These are phyloP conservation scores for Sphagnurus paluster DNA, from an alignment of 1,284 basidiomycete species.

Conservation along the genomic window DNA sequence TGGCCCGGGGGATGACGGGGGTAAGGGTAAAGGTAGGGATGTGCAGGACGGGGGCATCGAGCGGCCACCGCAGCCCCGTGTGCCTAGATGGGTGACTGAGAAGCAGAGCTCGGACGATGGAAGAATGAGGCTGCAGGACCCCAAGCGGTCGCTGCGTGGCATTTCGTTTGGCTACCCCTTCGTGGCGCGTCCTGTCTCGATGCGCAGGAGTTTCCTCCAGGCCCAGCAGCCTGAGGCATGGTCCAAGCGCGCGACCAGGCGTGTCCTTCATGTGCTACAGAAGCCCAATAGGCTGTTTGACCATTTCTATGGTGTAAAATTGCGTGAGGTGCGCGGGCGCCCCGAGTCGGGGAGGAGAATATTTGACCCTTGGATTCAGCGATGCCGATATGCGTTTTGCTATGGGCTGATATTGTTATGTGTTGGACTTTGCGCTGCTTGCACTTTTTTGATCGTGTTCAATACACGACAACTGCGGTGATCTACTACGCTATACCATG, in stretches of 20 bases:
- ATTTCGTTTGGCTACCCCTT: slow-evolving; percentile 50
- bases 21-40: slow-evolving; percentile 17
- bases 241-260: slow-evolving; percentile 10
- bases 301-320: slow-evolving; percentile 40
- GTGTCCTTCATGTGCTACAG: slow-evolving; percentile 24
- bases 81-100: slow-evolving; percentile 47
- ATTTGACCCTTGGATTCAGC: slow-evolving; percentile 51
- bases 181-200: slow-evolving; percentile 33
- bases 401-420: slow-evolving; percentile 38
- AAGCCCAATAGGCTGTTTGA: slow-evolving; percentile 41
- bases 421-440: slow-evolving; percentile 36
- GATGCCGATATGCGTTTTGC: slow-evolving; percentile 47
- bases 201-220: slow-evolving; percentile 5
- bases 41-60: too few relatives aligned
- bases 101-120: slow-evolving; percentile 42
- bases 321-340: slow-evolving; percentile 39
- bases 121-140: slow-evolving; percentile 41
- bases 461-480: slow-evolving; percentile 30
- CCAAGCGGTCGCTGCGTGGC: slow-evolving; percentile 42
- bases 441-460: slow-evolving; percentile 40
- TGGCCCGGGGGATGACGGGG: slow-evolving; percentile 13
- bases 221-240: slow-evolving; percentile 11
- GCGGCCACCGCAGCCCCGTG: slow-evolving; percentile 31
- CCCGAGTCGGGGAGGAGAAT: slow-evolving; percentile 41
- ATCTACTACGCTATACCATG: background rate